Conservation (phyloP, 805 yeast genomes). For the Ogataea glucozyma region DNA sequence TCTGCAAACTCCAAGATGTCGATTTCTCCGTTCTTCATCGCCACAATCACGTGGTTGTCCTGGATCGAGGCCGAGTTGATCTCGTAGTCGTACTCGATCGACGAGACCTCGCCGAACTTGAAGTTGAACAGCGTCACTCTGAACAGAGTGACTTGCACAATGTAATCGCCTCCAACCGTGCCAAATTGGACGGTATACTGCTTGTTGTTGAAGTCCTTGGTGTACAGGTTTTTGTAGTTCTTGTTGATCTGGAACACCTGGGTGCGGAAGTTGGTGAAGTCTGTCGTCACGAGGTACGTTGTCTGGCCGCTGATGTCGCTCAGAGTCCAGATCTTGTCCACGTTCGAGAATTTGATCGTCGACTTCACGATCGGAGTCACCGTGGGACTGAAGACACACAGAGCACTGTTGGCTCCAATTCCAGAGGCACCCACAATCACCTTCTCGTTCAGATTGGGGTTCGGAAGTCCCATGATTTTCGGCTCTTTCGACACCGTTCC, state of each 20-base stretch:
- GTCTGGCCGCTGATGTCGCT: conserved; percentile 37
- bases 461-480: conserved; percentile 59
- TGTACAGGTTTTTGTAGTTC: conserved; percentile 59
- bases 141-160: conserved; percentile 73
- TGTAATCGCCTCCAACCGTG: conserved; percentile 41
- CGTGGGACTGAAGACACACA: conserved; percentile 66
- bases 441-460: conserved; percentile 66
- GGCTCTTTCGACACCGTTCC: conserved; percentile 60
- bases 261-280: conserved; percentile 59
- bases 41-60: conserved; percentile 64
- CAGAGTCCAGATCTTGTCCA: conserved; percentile 75
- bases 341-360: conserved; percentile 69
- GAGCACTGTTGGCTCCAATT: conserved; percentile 49
- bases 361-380: conserved; percentile 68
- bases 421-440: conserved; percentile 76
- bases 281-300: conserved; percentile 72
- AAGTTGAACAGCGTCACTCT: conserved; percentile 64
- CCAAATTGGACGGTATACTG: conserved; percentile 68
- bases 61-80: conserved; percentile 61
- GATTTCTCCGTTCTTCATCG: conserved; percentile 71
- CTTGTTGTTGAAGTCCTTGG: conserved; percentile 62
- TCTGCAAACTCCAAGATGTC: conserved; percentile 49
- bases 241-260: conserved; percentile 67
- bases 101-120: conserved; percentile 53
- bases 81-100: conserved; percentile 57